Evolutionary conservation across 2,329 filamentous ascomycete species (phyloP).

Genomic region (Trichoderma sp.): DNA sequence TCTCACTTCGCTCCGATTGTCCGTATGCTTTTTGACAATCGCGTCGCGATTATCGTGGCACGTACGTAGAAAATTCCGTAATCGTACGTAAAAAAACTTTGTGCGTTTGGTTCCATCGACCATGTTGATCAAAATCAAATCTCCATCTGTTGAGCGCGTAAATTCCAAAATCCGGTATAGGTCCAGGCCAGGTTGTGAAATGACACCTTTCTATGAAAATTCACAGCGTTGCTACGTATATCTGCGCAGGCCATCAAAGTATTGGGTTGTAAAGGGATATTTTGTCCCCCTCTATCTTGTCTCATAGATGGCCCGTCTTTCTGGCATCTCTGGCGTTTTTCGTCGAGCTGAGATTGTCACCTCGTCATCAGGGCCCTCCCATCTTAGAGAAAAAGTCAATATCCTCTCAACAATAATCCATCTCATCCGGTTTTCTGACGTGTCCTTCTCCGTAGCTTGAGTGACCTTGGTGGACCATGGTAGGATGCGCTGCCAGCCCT

Average conservation of each 20-base stretch:
- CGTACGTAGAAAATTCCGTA: neutral
- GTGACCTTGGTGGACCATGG: conserved; percentile 38
- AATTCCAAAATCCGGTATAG: neutral
- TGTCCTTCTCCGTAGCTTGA: conserved; percentile 32
- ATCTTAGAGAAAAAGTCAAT: conserved; percentile 41
- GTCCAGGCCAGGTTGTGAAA: neutral
- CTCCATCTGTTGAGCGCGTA: neutral
- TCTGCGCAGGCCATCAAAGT: neutral
- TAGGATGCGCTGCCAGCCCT: conserved; percentile 38
- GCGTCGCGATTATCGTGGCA: neutral
- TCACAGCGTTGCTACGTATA: neutral
- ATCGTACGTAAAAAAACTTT: neutral
- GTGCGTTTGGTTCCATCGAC: neutral
- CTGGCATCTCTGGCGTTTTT: conserved; percentile 21
- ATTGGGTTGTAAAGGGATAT: neutral
- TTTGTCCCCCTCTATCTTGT: conserved; percentile 1
- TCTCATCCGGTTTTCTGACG: conserved; percentile 39
- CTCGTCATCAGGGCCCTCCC: conserved; percentile 38
- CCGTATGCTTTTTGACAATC: neutral
- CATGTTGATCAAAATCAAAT: neutral
- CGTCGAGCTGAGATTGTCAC: conserved; percentile 28
- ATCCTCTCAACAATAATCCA: conserved; percentile 44
- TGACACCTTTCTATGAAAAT: neutral
- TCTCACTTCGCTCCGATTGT: neutral
- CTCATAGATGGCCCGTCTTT: conserved; percentile 3